Evolutionary conservation across 176 grass and related monocot species (phyloP).

Genomic region (Neostapfia colusana): DNA sequence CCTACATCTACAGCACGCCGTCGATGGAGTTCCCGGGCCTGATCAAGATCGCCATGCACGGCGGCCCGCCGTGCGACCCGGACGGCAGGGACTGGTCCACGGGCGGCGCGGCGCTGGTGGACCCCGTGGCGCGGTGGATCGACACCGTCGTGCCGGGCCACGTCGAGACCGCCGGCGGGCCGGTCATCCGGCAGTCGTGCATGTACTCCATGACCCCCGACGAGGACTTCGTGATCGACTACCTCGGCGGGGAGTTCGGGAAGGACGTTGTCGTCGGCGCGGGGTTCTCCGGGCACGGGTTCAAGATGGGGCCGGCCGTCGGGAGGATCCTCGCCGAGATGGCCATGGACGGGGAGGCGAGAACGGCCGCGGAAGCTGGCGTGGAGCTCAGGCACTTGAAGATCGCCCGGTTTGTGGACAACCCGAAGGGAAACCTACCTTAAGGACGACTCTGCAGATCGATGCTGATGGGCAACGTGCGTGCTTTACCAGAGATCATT

Average conservation of each 20-base stretch:
- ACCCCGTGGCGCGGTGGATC: constrained; percentile 67
- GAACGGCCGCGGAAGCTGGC: constrained; percentile 39
- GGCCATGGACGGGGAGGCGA: constrained; percentile 56
- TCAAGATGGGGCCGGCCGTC: constrained; percentile 74
- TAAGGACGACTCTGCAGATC: constrained; percentile 27
- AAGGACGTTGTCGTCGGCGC: constrained; percentile 79
- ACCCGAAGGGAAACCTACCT: constrained; percentile 59
- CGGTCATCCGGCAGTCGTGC: constrained; percentile 67
- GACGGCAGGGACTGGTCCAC: constrained; percentile 61
- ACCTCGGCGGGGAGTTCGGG: constrained; percentile 70
- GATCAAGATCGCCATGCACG: constrained; percentile 81
- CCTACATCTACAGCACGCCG: constrained; percentile 86
- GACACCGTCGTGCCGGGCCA: constrained; percentile 44
- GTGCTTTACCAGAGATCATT: neutral
- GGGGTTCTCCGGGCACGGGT: constrained; percentile 88
- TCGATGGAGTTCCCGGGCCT: constrained; percentile 79
- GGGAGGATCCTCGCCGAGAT: constrained; percentile 74
- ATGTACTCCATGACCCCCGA: constrained; percentile 97
- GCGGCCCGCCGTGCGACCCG: constrained; percentile 74
- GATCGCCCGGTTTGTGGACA: constrained; percentile 51
- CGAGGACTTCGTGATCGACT: constrained; percentile 83
- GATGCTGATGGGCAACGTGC: neutral
- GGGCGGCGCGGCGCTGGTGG: constrained; percentile 36
- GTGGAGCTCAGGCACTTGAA: constrained; percentile 49
- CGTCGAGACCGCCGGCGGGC: constrained; percentile 55